Percentiles rank a stretch among this genome's conserved stretches.
Conservation (phyloP, 768 basidiomycete species). For the Amanita molliuscula region DNA sequence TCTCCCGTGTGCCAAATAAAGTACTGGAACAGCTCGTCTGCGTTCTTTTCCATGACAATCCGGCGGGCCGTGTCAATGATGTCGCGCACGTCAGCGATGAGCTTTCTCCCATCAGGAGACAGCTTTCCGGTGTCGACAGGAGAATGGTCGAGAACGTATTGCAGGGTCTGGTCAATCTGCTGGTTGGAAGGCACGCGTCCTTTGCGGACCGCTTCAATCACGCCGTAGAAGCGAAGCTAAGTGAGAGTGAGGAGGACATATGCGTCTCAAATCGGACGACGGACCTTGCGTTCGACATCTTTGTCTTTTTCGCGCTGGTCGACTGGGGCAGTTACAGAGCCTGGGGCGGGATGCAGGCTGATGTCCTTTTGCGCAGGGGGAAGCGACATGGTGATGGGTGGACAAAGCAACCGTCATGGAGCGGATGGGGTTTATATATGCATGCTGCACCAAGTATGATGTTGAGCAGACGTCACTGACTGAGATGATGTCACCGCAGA, state of each 20-base stretch:
- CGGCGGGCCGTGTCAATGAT: constrained; percentile 67
- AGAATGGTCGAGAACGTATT: constrained; percentile 48
- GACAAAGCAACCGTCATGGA: not conserved
- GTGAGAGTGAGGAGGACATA: not conserved
- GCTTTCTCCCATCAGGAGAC: constrained; percentile 65
- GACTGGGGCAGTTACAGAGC: constrained; percentile 58
- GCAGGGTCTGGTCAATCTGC: constrained; percentile 68
- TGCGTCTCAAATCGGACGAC: not conserved
- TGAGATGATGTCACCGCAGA: not conserved
- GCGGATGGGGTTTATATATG: not conserved
- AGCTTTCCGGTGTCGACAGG: constrained; percentile 58
- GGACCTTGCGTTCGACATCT: constrained; percentile 73
- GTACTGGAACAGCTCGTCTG: constrained; percentile 86
- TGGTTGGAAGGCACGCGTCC: constrained; percentile 72
- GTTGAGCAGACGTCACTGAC: not conserved
- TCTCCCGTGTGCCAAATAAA: constrained; percentile 76
- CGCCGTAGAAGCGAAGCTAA: constrained; percentile 68
- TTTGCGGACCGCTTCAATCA: constrained; percentile 70
- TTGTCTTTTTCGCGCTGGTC: constrained; percentile 50
- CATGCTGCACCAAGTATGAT: not conserved
- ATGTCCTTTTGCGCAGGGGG: constrained; percentile 54
- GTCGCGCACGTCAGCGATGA: constrained; percentile 68
- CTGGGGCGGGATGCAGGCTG: constrained; percentile 40
- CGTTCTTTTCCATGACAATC: constrained; percentile 78
- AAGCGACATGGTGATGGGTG: constrained; percentile 47